Base-by-base conservation (phyloP, 208 protist species). In the Kentomonas sorsogonicus region DNA sequence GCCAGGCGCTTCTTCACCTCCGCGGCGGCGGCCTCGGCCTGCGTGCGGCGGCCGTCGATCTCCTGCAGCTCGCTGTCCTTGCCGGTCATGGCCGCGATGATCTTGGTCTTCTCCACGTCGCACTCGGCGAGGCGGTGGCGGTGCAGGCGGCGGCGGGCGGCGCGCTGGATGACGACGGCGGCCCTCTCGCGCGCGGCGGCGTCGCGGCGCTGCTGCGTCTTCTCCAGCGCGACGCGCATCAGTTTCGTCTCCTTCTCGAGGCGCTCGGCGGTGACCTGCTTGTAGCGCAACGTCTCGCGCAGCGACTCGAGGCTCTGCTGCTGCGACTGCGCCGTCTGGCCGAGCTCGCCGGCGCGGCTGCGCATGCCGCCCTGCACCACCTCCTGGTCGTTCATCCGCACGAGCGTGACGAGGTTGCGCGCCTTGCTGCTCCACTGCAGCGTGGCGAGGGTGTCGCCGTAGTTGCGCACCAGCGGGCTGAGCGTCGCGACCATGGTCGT, bases 371-470 rank as follows among this genome's bases (percentile, higher is more conserved):
- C 78, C 45, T 82, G 76, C 27, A 94, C 74, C 16, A 84, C 69
- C 13, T 77, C 66, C 69, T 91, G 78, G 48, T 91, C 83, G 67
- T 94, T 94, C 71, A 88, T 81, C 69, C 90, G 89, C 30, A 94
- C 87, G 3, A 94, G 61, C 13, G 83, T 91, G 41, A 94, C 87
- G 29, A 94, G 73, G 67, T 91, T 90, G 39, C 87, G 80, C 1
- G 87, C 87, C 70, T 88, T 94, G 69, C 83, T 91, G 64, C 80
- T 89, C 84, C 87, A 94, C 73, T 90, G 83, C 56, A 97, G 74
- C 11, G 93, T 96, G 11, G 84, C 79, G 27, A 90, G 71, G 27
- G 87, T 94, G 60, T 93, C 85, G 47, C 65, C 78, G 71, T 91
- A 91, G 80, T 94, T 91, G 67, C 91, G 90, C 23, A 86, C 87